These are phyloP conservation scores for Schwanniomyces vanrijiae DNA, from an alignment of 805 yeast genomes.

Conservation along the genomic window DNA sequence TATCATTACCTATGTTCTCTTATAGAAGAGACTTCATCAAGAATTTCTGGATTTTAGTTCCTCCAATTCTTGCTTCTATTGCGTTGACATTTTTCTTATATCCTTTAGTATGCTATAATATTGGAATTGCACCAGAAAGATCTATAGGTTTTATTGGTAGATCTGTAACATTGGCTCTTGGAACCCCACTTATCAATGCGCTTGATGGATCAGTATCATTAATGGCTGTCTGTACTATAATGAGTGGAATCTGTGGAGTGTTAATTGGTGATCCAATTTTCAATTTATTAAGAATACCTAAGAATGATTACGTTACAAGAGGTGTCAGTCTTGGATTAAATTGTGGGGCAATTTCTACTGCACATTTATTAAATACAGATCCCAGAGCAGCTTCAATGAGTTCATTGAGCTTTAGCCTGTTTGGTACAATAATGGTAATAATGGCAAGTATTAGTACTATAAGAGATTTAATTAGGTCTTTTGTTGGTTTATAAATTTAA, in stretches of 20 bases:
- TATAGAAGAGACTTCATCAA: constrained; percentile 62
- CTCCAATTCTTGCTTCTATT: constrained; percentile 58
- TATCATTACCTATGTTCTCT: constrained; percentile 75
- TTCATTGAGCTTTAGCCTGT: constrained; percentile 66
- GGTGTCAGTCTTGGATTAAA: constrained; percentile 77
- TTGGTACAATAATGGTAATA: constrained; percentile 72
- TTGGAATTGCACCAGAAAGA: constrained; percentile 61
- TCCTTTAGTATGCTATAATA: constrained; percentile 64
- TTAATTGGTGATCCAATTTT: constrained; percentile 57
- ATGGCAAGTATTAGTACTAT: constrained; percentile 55
- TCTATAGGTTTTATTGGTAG: constrained; percentile 78
- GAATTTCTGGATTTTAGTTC: constrained; percentile 58
- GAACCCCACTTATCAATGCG: constrained; percentile 69
- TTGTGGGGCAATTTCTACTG: constrained; percentile 84
- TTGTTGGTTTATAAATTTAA: constrained; percentile 15
- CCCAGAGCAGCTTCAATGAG: constrained; percentile 83
- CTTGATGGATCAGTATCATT: constrained; percentile 68
- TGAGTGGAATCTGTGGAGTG: constrained; percentile 77
- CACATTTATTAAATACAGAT: constrained; percentile 64
- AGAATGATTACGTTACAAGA: constrained; percentile 68
- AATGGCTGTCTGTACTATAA: constrained; percentile 76
- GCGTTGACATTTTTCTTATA: constrained; percentile 63
- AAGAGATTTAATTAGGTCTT: constrained; percentile 17
- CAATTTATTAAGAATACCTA: constrained; percentile 50
- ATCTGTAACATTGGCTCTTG: constrained; percentile 76